Evolutionary conservation across 306 rosid species (phyloP).

Genomic region (Quillaja saponaria): DNA sequence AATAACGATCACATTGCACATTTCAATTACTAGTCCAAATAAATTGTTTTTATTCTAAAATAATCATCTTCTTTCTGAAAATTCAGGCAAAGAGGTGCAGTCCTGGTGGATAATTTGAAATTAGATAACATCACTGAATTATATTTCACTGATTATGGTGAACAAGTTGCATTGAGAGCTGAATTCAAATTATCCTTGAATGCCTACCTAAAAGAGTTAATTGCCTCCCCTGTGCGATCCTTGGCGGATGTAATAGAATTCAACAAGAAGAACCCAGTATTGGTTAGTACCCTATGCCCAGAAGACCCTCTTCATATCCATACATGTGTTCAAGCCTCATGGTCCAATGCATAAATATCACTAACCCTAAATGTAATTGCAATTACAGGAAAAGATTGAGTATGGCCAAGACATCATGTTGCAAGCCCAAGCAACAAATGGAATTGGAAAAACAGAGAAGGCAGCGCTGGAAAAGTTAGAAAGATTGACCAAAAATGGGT

Average conservation of each 20-base stretch:
- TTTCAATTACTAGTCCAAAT: neutral
- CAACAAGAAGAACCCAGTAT: conserved; percentile 45
- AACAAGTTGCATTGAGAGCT: conserved; percentile 23
- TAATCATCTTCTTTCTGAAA: conserved; percentile 5
- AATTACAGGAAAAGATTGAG: conserved; percentile 47
- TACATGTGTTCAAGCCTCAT: neutral
- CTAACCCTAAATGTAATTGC: neutral
- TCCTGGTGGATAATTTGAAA: conserved; percentile 59
- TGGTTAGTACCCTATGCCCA: conserved; percentile 32
- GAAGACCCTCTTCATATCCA: neutral
- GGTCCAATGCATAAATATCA: neutral
- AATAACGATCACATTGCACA: conserved; percentile 13
- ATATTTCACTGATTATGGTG: conserved; percentile 44
- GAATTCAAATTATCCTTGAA: conserved; percentile 58
- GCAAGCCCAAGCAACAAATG: conserved; percentile 46
- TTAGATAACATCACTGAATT: conserved; percentile 38
- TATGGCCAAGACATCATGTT: conserved; percentile 55
- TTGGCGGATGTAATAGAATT: conserved; percentile 55
- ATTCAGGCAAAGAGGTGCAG: conserved; percentile 64
- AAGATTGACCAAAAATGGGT: conserved; percentile 42
- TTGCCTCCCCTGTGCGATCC: conserved; percentile 51
- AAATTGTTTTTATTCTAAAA: neutral
- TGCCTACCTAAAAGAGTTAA: conserved; percentile 44
- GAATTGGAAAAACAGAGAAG: conserved; percentile 40
- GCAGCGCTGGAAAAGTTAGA: conserved; percentile 37